These are phyloP conservation scores for Cladophialophora carrionii DNA, from an alignment of 2,329 filamentous ascomycete genomes.

Conservation along the genomic window DNA sequence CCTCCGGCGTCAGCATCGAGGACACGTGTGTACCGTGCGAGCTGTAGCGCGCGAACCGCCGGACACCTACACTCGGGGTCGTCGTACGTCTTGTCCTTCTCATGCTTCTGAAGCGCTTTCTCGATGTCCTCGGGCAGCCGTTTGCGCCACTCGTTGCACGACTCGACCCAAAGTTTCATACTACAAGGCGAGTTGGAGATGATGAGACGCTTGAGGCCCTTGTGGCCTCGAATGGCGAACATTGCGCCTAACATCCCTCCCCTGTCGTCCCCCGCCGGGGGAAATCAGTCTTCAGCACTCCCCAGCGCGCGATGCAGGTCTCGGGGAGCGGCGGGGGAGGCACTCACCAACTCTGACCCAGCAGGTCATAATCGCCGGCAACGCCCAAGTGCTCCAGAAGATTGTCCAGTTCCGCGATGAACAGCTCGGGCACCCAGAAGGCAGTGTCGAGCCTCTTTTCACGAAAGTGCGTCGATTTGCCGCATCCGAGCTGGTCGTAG, in stretches of 20 bases:
- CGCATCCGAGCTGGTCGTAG: slow-evolving; percentile 60
- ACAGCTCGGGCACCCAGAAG: slow-evolving; percentile 57
- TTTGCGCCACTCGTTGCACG: slow-evolving; percentile 37
- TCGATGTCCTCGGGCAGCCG: slow-evolving; percentile 35
- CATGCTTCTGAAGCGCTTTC: slow-evolving; percentile 30
- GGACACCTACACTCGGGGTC: slow-evolving; percentile 35
- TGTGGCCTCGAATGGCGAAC: slow-evolving; percentile 46
- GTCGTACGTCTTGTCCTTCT: slow-evolving; percentile 35
- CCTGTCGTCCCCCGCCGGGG: not conserved
- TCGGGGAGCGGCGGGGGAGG: not conserved
- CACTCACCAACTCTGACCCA: slow-evolving; percentile 55
- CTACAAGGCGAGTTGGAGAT: slow-evolving; percentile 41
- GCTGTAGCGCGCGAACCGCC: not conserved
- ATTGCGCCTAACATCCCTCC: slow-evolving; percentile 56
- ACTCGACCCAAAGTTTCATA: slow-evolving; percentile 39
- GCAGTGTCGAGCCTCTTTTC: slow-evolving; percentile 50
- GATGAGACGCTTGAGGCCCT: slow-evolving; percentile 48
- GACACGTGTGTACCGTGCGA: not conserved
- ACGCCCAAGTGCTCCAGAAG: slow-evolving; percentile 51
- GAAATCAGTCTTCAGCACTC: not conserved
- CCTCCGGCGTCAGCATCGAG: not conserved
- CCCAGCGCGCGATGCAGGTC: not conserved
- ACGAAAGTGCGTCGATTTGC: slow-evolving; percentile 53
- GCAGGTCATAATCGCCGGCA: slow-evolving; percentile 47
- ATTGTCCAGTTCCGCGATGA: slow-evolving; percentile 56